Percentiles rank a stretch among this genome's conserved stretches.
Evolutionary conservation across 2,329 filamentous ascomycete species (phyloP).

Genomic region (Pseudogymnoascus sp.): DNA sequence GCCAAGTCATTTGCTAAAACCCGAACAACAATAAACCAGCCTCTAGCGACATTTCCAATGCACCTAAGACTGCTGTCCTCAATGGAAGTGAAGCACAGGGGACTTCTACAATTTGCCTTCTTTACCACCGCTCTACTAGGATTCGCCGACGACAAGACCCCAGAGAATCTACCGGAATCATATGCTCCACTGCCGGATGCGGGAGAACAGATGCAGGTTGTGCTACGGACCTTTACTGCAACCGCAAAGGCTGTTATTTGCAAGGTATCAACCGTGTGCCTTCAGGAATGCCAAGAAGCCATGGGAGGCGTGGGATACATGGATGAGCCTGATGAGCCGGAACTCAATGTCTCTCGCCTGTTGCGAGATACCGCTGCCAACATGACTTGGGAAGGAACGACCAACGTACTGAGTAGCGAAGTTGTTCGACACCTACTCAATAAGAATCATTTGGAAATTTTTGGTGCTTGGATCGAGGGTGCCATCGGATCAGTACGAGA

Average conservation of each 20-base stretch:
- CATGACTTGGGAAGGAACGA: constrained; percentile 14
- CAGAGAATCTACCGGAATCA: constrained; percentile 26
- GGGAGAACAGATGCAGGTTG: constrained; percentile 23
- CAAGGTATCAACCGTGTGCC: constrained; percentile 25
- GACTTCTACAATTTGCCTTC: constrained; percentile 30
- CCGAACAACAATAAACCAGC: constrained; percentile 30
- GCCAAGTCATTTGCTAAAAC: constrained; percentile 34
- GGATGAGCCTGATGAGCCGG: constrained; percentile 25
- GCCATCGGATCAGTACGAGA: constrained; percentile 13
- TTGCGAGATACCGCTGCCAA: constrained; percentile 11
- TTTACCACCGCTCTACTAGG: constrained; percentile 31
- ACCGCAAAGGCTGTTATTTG: constrained; percentile 30
- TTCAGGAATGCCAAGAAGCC: constrained; percentile 33
- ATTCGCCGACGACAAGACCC: constrained; percentile 27
- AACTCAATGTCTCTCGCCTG: constrained; percentile 12
- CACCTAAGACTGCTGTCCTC: constrained; percentile 33
- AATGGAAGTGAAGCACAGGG: constrained; percentile 32
- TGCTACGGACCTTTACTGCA: constrained; percentile 15
- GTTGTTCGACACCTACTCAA: constrained; percentile 13
- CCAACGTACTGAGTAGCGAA: constrained; percentile 12
- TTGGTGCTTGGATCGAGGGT: constrained; percentile 9
- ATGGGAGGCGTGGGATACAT: constrained; percentile 33
- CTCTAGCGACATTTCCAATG: constrained; percentile 33
- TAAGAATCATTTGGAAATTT: constrained; percentile 12
- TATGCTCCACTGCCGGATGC: constrained; percentile 29